These are phyloP conservation scores for Geosmithia flava DNA, from an alignment of 2,329 filamentous ascomycete species.

Conservation along the genomic window DNA sequence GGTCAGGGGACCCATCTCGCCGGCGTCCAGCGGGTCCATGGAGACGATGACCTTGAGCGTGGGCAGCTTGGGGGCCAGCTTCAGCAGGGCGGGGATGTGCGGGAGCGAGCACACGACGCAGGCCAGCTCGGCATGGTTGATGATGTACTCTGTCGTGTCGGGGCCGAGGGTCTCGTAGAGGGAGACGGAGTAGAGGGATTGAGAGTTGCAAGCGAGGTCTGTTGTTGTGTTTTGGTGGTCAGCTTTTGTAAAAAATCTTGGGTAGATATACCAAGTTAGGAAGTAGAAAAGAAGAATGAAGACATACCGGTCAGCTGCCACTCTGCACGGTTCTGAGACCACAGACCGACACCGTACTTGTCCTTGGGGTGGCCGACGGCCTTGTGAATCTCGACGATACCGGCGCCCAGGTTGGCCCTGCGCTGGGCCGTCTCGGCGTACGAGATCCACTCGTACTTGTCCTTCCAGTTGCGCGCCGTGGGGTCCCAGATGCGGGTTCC, in stretches of 20 bases:
- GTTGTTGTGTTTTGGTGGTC: not conserved
- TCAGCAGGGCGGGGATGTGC: conserved; percentile 71
- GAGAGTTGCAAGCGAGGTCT: conserved; percentile 82
- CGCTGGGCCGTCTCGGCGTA: conserved; percentile 70
- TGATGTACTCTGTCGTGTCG: conserved; percentile 86
- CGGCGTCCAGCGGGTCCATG: conserved; percentile 69
- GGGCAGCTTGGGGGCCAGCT: conserved; percentile 65
- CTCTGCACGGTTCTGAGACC: conserved; percentile 76
- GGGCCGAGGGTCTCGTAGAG: conserved; percentile 94
- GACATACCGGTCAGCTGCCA: conserved; percentile 66
- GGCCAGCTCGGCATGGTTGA: conserved; percentile 72
- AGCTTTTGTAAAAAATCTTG: not conserved
- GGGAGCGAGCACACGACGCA: conserved; percentile 69
- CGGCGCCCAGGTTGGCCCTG: conserved; percentile 74
- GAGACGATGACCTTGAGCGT: conserved; percentile 78
- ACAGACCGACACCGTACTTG: conserved; percentile 68
- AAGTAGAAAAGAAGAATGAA: too few relatives aligned
- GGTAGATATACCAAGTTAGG: too few relatives aligned
- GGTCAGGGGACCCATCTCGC: conserved; percentile 64
- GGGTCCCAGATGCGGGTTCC: conserved; percentile 73
- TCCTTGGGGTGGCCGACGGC: conserved; percentile 48
- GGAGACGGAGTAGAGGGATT: conserved; percentile 79
- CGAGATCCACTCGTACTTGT: conserved; percentile 71
- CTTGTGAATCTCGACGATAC: conserved; percentile 71
- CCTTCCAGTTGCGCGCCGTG: conserved; percentile 56